Evolutionary conservation across 805 yeast species (phyloP), one percentile per base, ranked within the genome.

Genomic region (Candida tibetensis): DNA sequence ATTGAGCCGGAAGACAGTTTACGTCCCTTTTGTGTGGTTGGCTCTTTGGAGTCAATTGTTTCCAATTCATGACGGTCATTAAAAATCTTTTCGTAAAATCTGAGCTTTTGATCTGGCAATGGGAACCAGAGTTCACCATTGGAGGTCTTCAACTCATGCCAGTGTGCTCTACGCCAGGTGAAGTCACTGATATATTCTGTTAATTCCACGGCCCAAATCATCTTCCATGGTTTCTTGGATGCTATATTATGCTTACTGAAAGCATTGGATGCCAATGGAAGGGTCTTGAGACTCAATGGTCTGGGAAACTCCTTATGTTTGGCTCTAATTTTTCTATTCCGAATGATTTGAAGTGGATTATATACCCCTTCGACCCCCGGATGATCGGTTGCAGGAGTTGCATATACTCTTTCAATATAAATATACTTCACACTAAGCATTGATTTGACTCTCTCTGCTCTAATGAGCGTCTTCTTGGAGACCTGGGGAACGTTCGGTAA

Each of bases 341-440:
- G 64, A 18, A 88, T 77, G n/a, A 81, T 73, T 58, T 86, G 95
- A 30, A 88, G 63, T 3, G 96, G 96, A 53, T 88, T 88, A 64
- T 81, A 88, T 3, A 76, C 73, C 2, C 82, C 85, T 39, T 81
- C 87, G 2, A 83, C 74, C 2, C 76, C 77, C 2, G 69, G 72
- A 45, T 74, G 72, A 0, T 53, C 52, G 2, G 40, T 44, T 13
- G 44, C 40, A 12, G 52, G 54, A 13, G 17, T 29, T 1, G 35
- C 29, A 25, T 69, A 61, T 17, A 64, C 60, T 40, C 72, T 58
- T 45, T 73, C 77, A 19, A 80, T 43, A 35, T 70, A 62, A 12
- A 62, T 55, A 50, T 77, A 81, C 51, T 75, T 78, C 41, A 71
- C 60, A 19, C 72, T 76, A 7, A 81, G 43, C 49, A 71, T 62